Percentiles rank a stretch among this genome's conserved stretches.
These are phyloP conservation scores for Tothia fuscella DNA, from an alignment of 2,329 filamentous ascomycete genomes.

Conservation along the genomic window DNA sequence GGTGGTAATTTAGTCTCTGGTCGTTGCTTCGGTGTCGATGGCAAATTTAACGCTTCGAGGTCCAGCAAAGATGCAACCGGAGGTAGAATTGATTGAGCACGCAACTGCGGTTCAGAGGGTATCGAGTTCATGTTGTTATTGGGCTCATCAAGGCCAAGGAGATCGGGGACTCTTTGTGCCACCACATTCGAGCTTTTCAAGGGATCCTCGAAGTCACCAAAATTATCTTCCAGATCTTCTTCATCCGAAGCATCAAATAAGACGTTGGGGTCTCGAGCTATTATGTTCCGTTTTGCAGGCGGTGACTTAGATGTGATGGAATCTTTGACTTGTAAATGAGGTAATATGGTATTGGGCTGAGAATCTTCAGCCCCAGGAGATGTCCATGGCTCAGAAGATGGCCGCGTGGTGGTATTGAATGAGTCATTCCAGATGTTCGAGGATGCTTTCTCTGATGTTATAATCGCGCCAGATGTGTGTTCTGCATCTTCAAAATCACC, in stretches of 20 bases:
- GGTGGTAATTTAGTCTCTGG: not conserved
- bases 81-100: not conserved
- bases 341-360: not conserved
- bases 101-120: not conserved
- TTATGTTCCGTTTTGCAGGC: no score
- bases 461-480: slow-evolving; percentile 7
- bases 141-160: not conserved
- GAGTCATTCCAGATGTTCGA: slow-evolving; percentile 2
- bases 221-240: slow-evolving; percentile 19
- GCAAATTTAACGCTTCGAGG: not conserved
- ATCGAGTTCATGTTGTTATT: no score
- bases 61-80: slow-evolving; percentile 1
- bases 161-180: not conserved
- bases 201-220: slow-evolving; percentile 22
- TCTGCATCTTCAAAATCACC: slow-evolving; percentile 28
- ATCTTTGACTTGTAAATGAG: slow-evolving; percentile 1
- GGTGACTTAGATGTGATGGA: not conserved
- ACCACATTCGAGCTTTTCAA: slow-evolving; percentile 22
- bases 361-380: not conserved
- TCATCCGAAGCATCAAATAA: slow-evolving; percentile 27
- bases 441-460: slow-evolving; percentile 1
- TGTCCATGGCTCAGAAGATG: not conserved
- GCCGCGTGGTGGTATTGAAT: not conserved
- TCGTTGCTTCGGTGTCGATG: not conserved
- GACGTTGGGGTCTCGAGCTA: slow-evolving; percentile 26